These are phyloP conservation scores for Leishmania amazonensis DNA, from an alignment of 208 protist genomes.

Conservation along the genomic window DNA sequence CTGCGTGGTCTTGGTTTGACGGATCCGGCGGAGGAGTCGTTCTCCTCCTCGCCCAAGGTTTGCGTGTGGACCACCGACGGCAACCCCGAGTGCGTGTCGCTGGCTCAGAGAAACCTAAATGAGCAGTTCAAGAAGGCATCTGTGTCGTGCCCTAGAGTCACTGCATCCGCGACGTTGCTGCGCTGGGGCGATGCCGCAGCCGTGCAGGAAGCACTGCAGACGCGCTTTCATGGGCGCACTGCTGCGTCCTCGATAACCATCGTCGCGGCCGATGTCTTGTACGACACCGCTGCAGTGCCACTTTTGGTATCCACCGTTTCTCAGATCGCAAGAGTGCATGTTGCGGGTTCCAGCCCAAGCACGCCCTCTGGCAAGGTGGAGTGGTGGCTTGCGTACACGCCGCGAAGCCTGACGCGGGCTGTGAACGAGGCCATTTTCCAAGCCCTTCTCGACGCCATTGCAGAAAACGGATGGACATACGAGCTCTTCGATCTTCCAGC, in stretches of 20 bases:
- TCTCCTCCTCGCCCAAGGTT: neutral
- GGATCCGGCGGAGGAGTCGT: neutral
- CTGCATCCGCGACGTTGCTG: slow-evolving; percentile 21
- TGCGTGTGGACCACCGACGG: slow-evolving; percentile 37
- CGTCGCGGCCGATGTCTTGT: slow-evolving; percentile 46
- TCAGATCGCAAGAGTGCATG: neutral
- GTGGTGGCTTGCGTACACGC: slow-evolving; percentile 51
- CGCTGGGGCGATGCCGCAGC: slow-evolving; percentile 21
- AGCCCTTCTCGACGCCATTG: slow-evolving; percentile 13
- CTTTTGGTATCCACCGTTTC: slow-evolving; percentile 36
- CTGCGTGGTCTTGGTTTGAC: neutral
- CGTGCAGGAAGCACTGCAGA: neutral
- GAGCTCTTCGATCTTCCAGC: slow-evolving; percentile 11
- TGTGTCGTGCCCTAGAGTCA: neutral
- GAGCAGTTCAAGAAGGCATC: slow-evolving; percentile 18
- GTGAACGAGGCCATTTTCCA: slow-evolving; percentile 35
- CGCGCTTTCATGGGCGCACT: neutral
- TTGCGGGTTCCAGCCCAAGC: neutral
- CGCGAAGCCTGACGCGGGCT: slow-evolving; percentile 36
- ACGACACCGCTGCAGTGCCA: slow-evolving; percentile 31
- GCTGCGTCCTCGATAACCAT: slow-evolving; percentile 6
- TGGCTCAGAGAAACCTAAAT: slow-evolving; percentile 25
- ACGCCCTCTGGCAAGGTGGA: neutral
- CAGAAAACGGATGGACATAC: slow-evolving; percentile 7
- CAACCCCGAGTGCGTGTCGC: slow-evolving; percentile 35